These are phyloP conservation scores for Phaeotremella skinneri DNA, from an alignment of 768 basidiomycete species.

Conservation along the genomic window DNA sequence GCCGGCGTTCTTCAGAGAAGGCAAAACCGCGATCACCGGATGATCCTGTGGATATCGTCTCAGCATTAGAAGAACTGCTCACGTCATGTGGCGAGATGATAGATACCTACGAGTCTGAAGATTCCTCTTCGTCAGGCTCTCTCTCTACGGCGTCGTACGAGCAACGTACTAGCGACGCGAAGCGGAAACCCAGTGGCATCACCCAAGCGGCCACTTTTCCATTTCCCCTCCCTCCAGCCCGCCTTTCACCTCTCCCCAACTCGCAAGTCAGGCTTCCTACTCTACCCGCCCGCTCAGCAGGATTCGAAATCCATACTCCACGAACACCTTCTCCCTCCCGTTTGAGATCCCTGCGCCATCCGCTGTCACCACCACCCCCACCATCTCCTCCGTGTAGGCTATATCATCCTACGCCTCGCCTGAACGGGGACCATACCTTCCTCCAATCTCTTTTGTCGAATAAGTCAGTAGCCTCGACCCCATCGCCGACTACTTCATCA, in stretches of 20 bases:
- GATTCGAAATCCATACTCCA: background rate
- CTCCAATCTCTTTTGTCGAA: conserved; percentile 2
- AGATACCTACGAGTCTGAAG: background rate
- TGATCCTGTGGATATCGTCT: conserved; percentile 13
- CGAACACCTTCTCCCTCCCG: background rate
- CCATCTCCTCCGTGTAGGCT: background rate
- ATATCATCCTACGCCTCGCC: background rate
- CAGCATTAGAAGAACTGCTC: conserved; percentile 19
- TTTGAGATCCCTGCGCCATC: background rate
- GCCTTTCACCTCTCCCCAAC: conserved; percentile 6
- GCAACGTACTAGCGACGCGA: no score
- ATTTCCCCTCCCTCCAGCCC: conserved; percentile 15
- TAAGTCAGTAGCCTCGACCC: background rate
- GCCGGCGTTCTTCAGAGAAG: background rate
- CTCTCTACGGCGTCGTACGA: no score
- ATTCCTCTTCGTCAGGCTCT: no score
- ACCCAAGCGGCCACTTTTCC: conserved; percentile 4
- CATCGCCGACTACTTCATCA: background rate
- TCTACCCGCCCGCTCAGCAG: background rate
- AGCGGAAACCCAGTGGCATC: no score
- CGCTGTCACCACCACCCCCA: conserved; percentile 8
- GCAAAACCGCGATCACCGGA: conserved; percentile 12
- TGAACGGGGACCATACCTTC: conserved; percentile 23
- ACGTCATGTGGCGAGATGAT: conserved; percentile 11
- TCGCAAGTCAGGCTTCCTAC: no score